Evolutionary conservation across 768 basidiomycete genomes (phyloP).

Genomic region (Podaxis mareebaensis): DNA sequence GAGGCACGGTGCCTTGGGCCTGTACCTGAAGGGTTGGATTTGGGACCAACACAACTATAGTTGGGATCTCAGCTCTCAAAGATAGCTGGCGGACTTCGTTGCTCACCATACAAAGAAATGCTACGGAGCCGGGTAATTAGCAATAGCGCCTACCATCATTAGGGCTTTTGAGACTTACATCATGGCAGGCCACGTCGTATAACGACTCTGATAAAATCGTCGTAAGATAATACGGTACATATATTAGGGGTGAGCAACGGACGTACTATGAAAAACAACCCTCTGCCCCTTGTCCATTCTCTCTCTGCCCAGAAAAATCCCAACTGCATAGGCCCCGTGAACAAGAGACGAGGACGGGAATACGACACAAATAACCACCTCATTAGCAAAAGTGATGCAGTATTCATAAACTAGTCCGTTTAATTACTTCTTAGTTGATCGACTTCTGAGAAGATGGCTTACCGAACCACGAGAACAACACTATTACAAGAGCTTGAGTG

Average conservation of each 20-base stretch:
- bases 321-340: background rate
- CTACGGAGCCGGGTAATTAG: background rate
- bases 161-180: background rate
- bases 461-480: slow-evolving; percentile 11
- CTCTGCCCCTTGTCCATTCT: slow-evolving; percentile 14
- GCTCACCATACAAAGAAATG: slow-evolving; percentile 10
- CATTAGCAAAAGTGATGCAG: background rate
- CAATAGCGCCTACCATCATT: background rate
- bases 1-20: no score
- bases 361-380: background rate
- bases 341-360: no score
- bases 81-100: background rate
- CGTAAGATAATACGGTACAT: background rate
- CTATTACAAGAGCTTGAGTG: slow-evolving; percentile 1
- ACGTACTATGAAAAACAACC: slow-evolving; percentile 10
- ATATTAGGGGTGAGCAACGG: background rate
- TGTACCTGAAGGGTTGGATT: slow-evolving; percentile 13
- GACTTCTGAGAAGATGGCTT: background rate
- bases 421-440: no score
- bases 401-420: slow-evolving; percentile 6
- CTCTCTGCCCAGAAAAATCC: slow-evolving; percentile 12
- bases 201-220: slow-evolving; percentile 5
- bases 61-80: background rate
- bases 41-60: slow-evolving; percentile 9
- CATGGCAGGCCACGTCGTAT: slow-evolving; percentile 11